Conservation (phyloP, 306 rosid genomes). For the Malus orientalis region DNA sequence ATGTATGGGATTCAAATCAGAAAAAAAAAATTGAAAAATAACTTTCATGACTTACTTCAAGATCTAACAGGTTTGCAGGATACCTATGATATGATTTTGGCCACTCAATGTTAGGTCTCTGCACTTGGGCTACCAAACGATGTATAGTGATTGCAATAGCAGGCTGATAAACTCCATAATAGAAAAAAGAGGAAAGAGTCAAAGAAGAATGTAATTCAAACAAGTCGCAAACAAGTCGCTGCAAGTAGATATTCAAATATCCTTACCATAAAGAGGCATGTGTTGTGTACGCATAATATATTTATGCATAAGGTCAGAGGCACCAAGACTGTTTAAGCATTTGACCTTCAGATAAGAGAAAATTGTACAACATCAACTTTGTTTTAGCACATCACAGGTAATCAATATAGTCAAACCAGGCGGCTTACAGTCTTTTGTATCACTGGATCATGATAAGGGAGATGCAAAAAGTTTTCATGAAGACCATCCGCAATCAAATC, state of each 20-base stretch:
- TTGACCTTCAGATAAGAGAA: constrained; percentile 59
- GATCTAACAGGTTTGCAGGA: constrained; percentile 12
- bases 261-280: constrained; percentile 61
- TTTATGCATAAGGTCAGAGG: constrained; percentile 63
- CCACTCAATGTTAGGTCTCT: constrained; percentile 86
- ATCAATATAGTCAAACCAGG: constrained; percentile 14
- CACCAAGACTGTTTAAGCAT: constrained; percentile 67
- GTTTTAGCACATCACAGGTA: constrained; percentile 14
- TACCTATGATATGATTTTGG: constrained; percentile 85
- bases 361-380: constrained; percentile 15
- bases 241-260: constrained; percentile 9
- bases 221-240: constrained; percentile 1
- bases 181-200: constrained; percentile 4
- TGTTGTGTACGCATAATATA: constrained; percentile 68
- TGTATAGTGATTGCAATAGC: constrained; percentile 51
- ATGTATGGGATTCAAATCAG: constrained; percentile 13
- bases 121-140: constrained; percentile 73
- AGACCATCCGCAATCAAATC: constrained; percentile 89
- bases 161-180: constrained; percentile 64
- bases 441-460: constrained; percentile 86
- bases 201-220: constrained; percentile 16
- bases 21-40: neutral
- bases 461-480: constrained; percentile 86
- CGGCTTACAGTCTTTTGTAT: constrained; percentile 86
- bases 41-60: constrained; percentile 12